Evolutionary conservation across 257 asterid species (phyloP).

Genomic region (Nicotiana noctiflora): DNA sequence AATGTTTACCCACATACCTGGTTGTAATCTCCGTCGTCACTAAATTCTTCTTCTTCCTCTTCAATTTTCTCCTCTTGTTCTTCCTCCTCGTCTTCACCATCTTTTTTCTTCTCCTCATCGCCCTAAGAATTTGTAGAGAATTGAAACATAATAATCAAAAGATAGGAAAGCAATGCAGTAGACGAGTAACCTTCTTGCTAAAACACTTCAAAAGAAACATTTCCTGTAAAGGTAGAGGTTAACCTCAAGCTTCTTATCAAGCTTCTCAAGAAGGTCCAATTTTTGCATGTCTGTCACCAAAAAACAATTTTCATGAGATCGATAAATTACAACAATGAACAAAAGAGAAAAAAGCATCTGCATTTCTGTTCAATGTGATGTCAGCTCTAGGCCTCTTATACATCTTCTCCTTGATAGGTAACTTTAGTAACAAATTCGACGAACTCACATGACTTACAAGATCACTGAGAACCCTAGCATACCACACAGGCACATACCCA

Average conservation of each 20-base stretch:
- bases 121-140: conserved; percentile 29
- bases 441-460: not conserved
- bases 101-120: conserved; percentile 28
- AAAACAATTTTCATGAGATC: not conserved
- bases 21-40: conserved; percentile 61
- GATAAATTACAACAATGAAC: not conserved
- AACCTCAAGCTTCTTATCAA: conserved; percentile 41
- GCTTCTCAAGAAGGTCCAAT: conserved; percentile 49
- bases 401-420: not conserved
- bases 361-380: not conserved
- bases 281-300: conserved; percentile 30
- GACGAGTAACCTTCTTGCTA: not conserved
- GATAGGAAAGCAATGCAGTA: not conserved
- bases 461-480: not conserved
- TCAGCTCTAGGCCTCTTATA: not conserved
- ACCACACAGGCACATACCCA: not conserved
- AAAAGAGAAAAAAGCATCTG: not conserved
- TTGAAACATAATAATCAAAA: not conserved
- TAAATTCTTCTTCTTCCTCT: conserved; percentile 48
- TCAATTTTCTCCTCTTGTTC: conserved; percentile 38
- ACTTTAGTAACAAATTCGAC: not conserved
- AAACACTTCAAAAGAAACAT: not conserved
- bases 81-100: conserved; percentile 54
- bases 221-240: not conserved
- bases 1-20: conserved; percentile 30